A percentile compares a stretch with the other conserved stretches of the same genome.
Evolutionary conservation across 2,329 filamentous ascomycete genomes (phyloP).

Genomic region (Monilinia polystroma): DNA sequence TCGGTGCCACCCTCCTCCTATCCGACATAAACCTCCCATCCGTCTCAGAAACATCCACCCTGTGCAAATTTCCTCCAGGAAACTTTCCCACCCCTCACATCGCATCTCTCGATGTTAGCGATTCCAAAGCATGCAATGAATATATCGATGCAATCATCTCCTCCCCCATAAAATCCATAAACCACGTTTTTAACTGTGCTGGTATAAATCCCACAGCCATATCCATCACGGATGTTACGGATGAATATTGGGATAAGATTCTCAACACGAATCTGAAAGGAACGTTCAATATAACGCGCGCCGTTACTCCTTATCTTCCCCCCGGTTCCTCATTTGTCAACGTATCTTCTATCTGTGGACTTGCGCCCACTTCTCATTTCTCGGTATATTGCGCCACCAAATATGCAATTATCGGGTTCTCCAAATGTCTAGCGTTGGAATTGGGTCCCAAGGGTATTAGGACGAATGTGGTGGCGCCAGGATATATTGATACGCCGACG

Average conservation of each 20-base stretch:
- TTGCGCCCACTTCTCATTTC: conserved; percentile 32
- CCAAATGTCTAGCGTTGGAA: conserved; percentile 42
- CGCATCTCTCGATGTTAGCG: neutral
- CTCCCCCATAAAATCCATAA: conserved; percentile 8
- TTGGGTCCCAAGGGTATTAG: conserved; percentile 42
- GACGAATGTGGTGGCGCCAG: conserved; percentile 44
- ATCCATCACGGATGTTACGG: conserved; percentile 43
- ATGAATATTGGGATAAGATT: conserved; percentile 50
- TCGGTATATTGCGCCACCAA: conserved; percentile 43
- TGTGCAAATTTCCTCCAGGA: conserved; percentile 8
- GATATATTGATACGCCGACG: conserved; percentile 46
- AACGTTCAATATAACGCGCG: conserved; percentile 47
- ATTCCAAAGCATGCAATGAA: neutral
- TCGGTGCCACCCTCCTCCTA: conserved; percentile 36
- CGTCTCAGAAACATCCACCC: conserved; percentile 27
- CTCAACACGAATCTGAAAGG: conserved; percentile 47
- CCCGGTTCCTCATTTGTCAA: conserved; percentile 43
- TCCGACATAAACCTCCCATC: conserved; percentile 37
- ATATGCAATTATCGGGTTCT: conserved; percentile 44
- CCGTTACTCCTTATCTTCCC: conserved; percentile 43
- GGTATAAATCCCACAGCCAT: conserved; percentile 50
- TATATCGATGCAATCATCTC: conserved; percentile 32
- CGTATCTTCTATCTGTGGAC: conserved; percentile 42
- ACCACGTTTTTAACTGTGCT: conserved; percentile 46
- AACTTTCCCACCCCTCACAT: neutral